Evolutionary conservation across 805 yeast genomes (phyloP).

Genomic region (Metschnikowia lochheadii): DNA sequence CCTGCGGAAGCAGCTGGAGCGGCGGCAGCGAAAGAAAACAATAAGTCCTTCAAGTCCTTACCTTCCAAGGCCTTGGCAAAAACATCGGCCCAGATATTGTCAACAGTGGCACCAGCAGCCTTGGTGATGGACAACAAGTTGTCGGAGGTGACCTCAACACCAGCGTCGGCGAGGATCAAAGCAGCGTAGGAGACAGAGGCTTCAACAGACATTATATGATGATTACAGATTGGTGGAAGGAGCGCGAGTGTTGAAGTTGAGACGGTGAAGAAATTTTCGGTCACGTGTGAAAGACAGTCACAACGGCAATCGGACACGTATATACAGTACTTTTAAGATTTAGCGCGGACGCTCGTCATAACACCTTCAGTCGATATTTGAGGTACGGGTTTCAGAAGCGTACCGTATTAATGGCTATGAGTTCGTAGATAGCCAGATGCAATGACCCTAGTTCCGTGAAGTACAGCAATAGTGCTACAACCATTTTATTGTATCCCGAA

Average conservation of each 20-base stretch:
- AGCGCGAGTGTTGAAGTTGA: neutral
- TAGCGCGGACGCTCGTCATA: neutral
- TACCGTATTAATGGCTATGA: too few species aligned
- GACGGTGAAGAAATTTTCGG: constrained; percentile 11
- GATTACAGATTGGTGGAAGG: neutral
- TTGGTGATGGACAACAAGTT: constrained; percentile 71
- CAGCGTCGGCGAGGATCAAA: constrained; percentile 96
- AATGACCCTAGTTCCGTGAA: too few species aligned
- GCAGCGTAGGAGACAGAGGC: constrained; percentile 97
- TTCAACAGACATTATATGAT: constrained; percentile 71
- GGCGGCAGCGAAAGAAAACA: constrained; percentile 50
- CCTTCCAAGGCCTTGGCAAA: constrained; percentile 86
- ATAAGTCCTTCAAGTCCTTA: constrained; percentile 77
- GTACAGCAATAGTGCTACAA: neutral
- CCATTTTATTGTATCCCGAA: too few species aligned
- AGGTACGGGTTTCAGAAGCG: neutral
- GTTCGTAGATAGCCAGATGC: too few species aligned
- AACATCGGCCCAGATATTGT: constrained; percentile 79
- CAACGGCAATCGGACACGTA: neutral
- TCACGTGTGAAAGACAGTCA: constrained; percentile 16
- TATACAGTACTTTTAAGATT: neutral
- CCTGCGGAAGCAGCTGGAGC: constrained; percentile 40
- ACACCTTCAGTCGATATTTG: neutral
- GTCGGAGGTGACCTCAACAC: constrained; percentile 85
- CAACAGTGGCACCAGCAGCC: constrained; percentile 83